These are phyloP conservation scores for Hypoxylon crocopeplum DNA, from an alignment of 495 filamentous ascomycete species.

Conservation along the genomic window DNA sequence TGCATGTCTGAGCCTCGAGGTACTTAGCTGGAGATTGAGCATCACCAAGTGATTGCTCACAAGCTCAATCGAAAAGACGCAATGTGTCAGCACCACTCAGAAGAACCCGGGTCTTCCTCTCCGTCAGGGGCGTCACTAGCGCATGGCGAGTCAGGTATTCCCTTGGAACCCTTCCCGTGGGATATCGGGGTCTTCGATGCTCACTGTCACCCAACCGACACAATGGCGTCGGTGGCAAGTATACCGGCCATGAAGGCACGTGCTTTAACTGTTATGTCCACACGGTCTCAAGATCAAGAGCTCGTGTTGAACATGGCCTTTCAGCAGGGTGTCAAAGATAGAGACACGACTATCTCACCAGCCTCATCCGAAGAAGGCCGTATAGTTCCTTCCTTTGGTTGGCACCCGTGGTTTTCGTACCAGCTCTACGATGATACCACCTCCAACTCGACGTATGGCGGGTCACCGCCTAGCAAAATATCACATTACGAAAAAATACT, in stretches of 20 bases:
- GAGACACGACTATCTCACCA: conserved; percentile 13
- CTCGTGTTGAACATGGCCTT: conserved; percentile 76
- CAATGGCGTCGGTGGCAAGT: conserved; percentile 71
- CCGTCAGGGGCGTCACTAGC: not conserved
- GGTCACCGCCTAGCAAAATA: conserved; percentile 55
- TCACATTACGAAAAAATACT: conserved; percentile 78
- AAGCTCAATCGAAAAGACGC: not conserved
- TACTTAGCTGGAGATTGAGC: too few relatives aligned
- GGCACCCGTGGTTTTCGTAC: conserved; percentile 99
- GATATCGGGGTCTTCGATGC: conserved; percentile 85
- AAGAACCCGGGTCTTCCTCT: conserved; percentile 1
- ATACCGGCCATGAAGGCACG: conserved; percentile 81
- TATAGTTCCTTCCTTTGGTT: conserved; percentile 89
- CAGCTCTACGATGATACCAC: conserved; percentile 73
- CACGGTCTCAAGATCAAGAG: conserved; percentile 83
- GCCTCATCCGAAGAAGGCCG: conserved; percentile 12
- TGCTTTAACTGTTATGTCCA: conserved; percentile 86
- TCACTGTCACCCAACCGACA: conserved; percentile 98
- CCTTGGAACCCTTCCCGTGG: conserved; percentile 72
- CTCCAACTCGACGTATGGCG: conserved; percentile 47
- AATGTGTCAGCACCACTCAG: conserved; percentile 34
- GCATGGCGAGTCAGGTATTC: conserved; percentile 12
- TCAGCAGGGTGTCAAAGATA: conserved; percentile 43
- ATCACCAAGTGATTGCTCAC: not conserved
- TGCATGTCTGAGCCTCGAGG: too few relatives aligned